phyloP scores from a whole-genome alignment of 129 eudicot genomes.

The Rutidosis leptorrhynchoides region DNA sequence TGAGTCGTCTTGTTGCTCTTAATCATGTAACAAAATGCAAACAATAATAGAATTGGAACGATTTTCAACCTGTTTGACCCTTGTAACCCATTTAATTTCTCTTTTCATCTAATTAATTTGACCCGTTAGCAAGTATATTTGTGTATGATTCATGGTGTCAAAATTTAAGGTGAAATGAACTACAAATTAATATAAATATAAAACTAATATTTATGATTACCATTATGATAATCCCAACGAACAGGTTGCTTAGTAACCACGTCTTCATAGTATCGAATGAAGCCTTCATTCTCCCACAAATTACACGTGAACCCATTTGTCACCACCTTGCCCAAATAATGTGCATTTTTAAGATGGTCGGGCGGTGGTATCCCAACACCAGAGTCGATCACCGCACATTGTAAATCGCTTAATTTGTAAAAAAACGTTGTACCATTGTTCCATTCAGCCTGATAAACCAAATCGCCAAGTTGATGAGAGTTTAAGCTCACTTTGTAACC shows the following conservation, averaged over 20 bases:
- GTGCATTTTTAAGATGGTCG: constrained; percentile 33
- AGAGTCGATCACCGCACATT: constrained; percentile 23
- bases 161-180: too few relatives aligned
- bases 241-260: constrained; percentile 40
- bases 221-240: constrained; percentile 41
- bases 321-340: constrained; percentile 33
- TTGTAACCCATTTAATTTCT: too few relatives aligned
- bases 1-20: too few relatives aligned
- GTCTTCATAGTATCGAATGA: constrained; percentile 43
- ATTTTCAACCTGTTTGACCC: too few relatives aligned
- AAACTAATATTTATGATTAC: too few relatives aligned
- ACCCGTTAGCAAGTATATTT: too few relatives aligned
- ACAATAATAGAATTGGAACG: too few relatives aligned
- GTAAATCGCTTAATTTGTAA: constrained; percentile 28
- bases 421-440: constrained; percentile 41
- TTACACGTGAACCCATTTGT: constrained; percentile 39
- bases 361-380: constrained; percentile 44
- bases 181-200: too few relatives aligned
- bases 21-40: too few relatives aligned
- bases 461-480: constrained; percentile 29
- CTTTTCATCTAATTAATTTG: too few relatives aligned
- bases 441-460: constrained; percentile 39
- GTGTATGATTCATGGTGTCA: too few relatives aligned
- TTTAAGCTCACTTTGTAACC: constrained; percentile 37
- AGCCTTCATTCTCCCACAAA: constrained; percentile 41